Evolutionary conservation across 495 filamentous ascomycete species (phyloP).

Genomic region (Penicillium bialowiezense): DNA sequence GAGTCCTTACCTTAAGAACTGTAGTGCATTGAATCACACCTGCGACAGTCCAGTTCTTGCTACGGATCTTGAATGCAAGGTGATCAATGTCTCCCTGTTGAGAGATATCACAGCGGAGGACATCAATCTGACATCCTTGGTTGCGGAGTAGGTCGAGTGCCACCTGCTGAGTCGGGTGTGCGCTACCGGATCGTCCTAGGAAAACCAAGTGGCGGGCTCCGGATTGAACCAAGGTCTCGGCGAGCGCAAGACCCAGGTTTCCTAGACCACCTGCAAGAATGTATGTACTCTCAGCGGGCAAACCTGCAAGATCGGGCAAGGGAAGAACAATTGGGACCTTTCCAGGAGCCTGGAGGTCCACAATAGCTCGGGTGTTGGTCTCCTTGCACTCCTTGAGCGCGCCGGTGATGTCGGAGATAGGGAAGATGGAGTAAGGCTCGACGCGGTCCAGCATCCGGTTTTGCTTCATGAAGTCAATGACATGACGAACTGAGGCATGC

Average conservation of each 20-base stretch:
- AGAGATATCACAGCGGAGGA: constrained; percentile 31
- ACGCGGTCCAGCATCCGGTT: constrained; percentile 12
- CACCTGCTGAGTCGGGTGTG: constrained; percentile 11
- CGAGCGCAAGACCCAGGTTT: constrained; percentile 31
- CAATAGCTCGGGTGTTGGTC: constrained; percentile 7
- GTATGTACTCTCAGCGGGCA: constrained; percentile 21
- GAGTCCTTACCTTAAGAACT: constrained; percentile 19
- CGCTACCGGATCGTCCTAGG: constrained; percentile 27
- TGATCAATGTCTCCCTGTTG: constrained; percentile 21
- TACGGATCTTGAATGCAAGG: constrained; percentile 10
- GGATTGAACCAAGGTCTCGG: constrained; percentile 30
- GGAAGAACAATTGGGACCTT: constrained; percentile 21
- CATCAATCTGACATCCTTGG: constrained; percentile 20
- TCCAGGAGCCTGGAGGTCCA: constrained; percentile 15
- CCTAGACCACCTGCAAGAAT: constrained; percentile 35
- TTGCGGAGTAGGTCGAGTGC: constrained; percentile 19
- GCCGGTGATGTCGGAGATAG: constrained; percentile 9
- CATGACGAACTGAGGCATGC: constrained; percentile 10
- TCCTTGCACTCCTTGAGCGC: constrained; percentile 13
- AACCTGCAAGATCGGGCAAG: constrained; percentile 5
- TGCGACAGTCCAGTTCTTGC: constrained; percentile 20
- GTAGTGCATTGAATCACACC: constrained; percentile 35
- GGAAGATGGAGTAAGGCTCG: constrained; percentile 13
- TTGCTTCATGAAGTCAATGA: constrained; percentile 18
- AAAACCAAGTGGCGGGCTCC: constrained; percentile 39